Base-by-base conservation (phyloP, 305 asterid genomes). In the Coffea humblotiana region DNA sequence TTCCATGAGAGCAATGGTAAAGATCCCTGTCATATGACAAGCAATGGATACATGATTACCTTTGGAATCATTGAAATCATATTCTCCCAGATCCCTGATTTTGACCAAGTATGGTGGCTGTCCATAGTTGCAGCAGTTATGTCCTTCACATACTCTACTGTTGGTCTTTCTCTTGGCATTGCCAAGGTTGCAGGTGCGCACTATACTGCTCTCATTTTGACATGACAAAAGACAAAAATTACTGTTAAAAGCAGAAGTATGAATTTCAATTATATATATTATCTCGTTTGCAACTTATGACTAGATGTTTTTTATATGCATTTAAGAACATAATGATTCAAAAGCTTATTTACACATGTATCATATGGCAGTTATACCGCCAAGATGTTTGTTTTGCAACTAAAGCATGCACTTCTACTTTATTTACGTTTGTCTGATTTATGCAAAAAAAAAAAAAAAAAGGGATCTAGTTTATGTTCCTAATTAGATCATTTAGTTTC, bases 101-200 rank as follows among this genome's bases (percentile, higher is more conserved):
- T 84, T 56, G 87, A 84, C 74, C 91, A 86, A 80, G 84, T 84
- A 56, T 86, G 91, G 88, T 88, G 91, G 91, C 91, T 88, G 61
- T 88, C 91, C 65, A 84, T 84, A 32, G 84, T 84, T 61, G 84
- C 82, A 23, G 87, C 87, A 45, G 23, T 80, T 54, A 84, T 84
- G 87, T 84, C 82, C 32, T 80, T 84, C 80, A 81, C 87, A 56
- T 84, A 84, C 69, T 84, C 85, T 4, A 76, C 68, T 18, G 64
- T 84, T 15, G 87, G 87, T 6, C 87, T 81, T 69, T 78, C 80
- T 54, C 81, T 84, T 21, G 85, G 85, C 43, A 37, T 84, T 49
- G 87, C 75, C 60, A 78, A 84, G 54, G 83, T 78, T 51, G 78
- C 84, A 58, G 85, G 87, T 77, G 29, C 19, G 19, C 48, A 58